Evolutionary conservation across 2,329 filamentous ascomycete species (phyloP), one percentile per base, ranked within the genome.

Genomic region (Fonsecaea monophora): DNA sequence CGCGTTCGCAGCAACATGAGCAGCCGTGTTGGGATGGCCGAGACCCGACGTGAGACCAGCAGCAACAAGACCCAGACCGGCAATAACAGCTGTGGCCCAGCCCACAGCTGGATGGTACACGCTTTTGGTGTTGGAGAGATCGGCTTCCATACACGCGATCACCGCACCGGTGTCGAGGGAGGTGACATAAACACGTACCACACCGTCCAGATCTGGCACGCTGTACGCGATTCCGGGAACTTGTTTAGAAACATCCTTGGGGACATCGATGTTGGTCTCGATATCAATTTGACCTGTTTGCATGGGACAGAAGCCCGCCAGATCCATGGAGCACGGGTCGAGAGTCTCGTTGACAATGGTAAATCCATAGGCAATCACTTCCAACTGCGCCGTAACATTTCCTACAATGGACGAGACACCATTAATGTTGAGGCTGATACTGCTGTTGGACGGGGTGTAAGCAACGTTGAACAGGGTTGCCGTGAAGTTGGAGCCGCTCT

Each of bases 1-100:
- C 3, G 94, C 92, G 76, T 96, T 97, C 63, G 94, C 91, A 62
- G 94, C 94, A 70, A 98, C 92, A 79, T 98, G 94, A 59, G 94
- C 93, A 55, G 94, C 94, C 4, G 94, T 94, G 78, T 97, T 97
- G 58, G 92, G 92, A 79, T 97, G 93, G 10, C 94, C 94, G 4
- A 97, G 83, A 37, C 93, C 93, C 34, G 93, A 97, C 35, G 94
- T 91, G 70, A 97, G 86, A 68, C 92, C 94, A 53, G 94, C 97
- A 8, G 92, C 90, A 57, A 92, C 84, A 55, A 97, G 84, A 72
- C 91, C 92, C 54, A 96, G 81, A 68, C 92, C 92, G 70, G 92
- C 92, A 74, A 97, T 93, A 72, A 96, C 84, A 65, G 94, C 94
- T 32, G 94, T 93, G 42, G 88, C 85, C 94, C 94, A 97, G 74